phyloP scores from a whole-genome alignment of 2,329 filamentous ascomycete genomes.

The Ophiostoma australiae region DNA sequence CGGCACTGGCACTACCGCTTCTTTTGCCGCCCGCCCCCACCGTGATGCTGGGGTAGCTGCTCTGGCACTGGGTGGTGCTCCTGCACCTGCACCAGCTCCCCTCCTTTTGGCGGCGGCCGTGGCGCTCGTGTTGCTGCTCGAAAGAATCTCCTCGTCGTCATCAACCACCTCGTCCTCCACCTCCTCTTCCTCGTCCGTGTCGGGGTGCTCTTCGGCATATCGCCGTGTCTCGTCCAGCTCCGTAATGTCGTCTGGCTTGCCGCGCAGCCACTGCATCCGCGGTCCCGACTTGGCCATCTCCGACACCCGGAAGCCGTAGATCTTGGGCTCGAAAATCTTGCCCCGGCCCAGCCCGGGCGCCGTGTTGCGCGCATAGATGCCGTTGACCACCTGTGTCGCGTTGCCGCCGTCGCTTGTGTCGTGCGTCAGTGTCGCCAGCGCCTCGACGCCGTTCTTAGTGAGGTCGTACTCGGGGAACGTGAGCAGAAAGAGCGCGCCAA shows the following conservation, averaged over 20 bases:
- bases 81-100: conserved; percentile 28
- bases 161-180: conserved; percentile 52
- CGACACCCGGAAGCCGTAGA: conserved; percentile 93
- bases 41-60: conserved; percentile 26
- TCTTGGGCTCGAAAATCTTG: conserved; percentile 88
- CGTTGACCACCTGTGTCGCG: conserved; percentile 58
- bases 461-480: conserved; percentile 96
- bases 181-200: conserved; percentile 53
- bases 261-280: conserved; percentile 93
- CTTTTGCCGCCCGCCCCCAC: conserved; percentile 19
- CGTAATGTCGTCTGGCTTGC: conserved; percentile 71
- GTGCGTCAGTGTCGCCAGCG: conserved; percentile 40
- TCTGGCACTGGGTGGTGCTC: neutral
- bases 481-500: conserved; percentile 94
- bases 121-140: conserved; percentile 40
- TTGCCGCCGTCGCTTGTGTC: conserved; percentile 17
- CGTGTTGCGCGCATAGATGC: conserved; percentile 79
- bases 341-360: conserved; percentile 76
- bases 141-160: conserved; percentile 49
- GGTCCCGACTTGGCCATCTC: conserved; percentile 86
- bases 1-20: conserved; percentile 19
- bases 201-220: conserved; percentile 50
- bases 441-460: conserved; percentile 61
- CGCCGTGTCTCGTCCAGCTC: conserved; percentile 75
- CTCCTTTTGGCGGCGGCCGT: conserved; percentile 25